Base-by-base conservation (phyloP, 2,329 filamentous ascomycete species). In the Penicillium sp. region DNA sequence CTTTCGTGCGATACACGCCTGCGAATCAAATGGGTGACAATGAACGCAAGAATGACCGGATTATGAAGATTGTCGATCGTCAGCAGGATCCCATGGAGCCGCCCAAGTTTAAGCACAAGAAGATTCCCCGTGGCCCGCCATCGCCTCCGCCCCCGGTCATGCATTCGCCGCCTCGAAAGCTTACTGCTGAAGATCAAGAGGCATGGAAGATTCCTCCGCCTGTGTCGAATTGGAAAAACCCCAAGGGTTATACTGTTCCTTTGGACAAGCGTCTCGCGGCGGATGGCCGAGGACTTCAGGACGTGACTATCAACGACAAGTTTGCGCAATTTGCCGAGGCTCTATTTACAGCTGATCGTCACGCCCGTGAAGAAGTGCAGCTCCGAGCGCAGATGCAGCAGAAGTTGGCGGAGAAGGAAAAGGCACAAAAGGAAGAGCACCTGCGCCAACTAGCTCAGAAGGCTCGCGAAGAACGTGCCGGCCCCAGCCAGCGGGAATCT, bases 141-240 rank as follows among this genome's bases (percentile, higher is more conserved):
- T 92, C 84, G 34, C 92, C 92, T 2, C 92, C 92, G 1, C 86
- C 92, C 11, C 92, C 92, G 2, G 80, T 98, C 32, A 86, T 98
- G 79, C 89, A 94, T 63, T 95, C 87, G 2, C 92, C 92, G 10
- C 89, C 92, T 0, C 75, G 92, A 45, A 98, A 96, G 60, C 74
- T 98, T 45, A 98, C 92, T 1, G 92, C 90, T 4, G 89, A 95
- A 62, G 92, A 98, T 54, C 90, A 96, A 64, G 92, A 96, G 64
- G 86, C 85, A 42, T 98, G 92, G 92, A 88, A 82, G 57, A 95
- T 86, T 20, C 82, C 82, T 0, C 88, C 90, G 2, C 85, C 90
- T 0, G 82, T 98, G 2, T 94, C 86, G 13, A 96, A 96, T 65
- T 98, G 92, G 92, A 98, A 98, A 76, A 98, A 98, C 63, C 86